Evolutionary conservation across 108 stramenopile genomes (phyloP).

Genomic region (Craspedostauros australis): DNA sequence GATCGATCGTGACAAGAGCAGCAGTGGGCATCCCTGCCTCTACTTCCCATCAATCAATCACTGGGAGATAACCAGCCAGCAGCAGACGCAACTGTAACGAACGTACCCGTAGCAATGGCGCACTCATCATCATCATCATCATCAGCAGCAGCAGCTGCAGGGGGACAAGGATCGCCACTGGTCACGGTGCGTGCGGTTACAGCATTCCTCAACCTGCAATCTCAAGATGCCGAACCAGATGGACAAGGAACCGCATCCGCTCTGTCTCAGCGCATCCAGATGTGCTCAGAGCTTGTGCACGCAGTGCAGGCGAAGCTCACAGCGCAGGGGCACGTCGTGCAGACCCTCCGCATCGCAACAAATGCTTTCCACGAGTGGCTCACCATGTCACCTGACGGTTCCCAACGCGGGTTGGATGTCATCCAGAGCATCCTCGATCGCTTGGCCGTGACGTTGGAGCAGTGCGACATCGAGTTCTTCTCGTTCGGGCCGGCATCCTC

Average conservation of each 20-base stretch:
- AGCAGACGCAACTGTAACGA: too few relatives aligned
- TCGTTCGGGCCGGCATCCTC: constrained; percentile 61
- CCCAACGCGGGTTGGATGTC: neutral
- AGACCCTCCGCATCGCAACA: constrained; percentile 77
- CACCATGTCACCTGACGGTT: neutral
- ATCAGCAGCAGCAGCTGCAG: too few relatives aligned
- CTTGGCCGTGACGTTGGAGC: constrained; percentile 30
- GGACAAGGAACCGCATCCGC: neutral
- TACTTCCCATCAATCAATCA: too few relatives aligned
- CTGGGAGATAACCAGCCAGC: too few relatives aligned
- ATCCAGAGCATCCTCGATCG: constrained; percentile 17
- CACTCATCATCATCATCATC: too few relatives aligned
- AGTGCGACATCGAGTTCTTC: constrained; percentile 53
- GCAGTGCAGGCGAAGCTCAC: constrained; percentile 8
- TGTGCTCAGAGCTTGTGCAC: constrained; percentile 2
- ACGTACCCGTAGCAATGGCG: too few relatives aligned
- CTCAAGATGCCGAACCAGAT: constrained; percentile 26
- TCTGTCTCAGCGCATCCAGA: neutral
- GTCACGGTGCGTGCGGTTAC: constrained; percentile 45
- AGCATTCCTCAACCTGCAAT: constrained; percentile 27
- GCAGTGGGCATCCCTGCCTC: too few relatives aligned
- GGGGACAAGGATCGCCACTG: too few relatives aligned
- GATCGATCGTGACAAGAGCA: too few relatives aligned
- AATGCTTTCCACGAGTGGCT: constrained; percentile 86
- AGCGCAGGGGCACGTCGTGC: constrained; percentile 56